Conservation (phyloP, 768 basidiomycete genomes). For the Neoboletus subvelutipes region DNA sequence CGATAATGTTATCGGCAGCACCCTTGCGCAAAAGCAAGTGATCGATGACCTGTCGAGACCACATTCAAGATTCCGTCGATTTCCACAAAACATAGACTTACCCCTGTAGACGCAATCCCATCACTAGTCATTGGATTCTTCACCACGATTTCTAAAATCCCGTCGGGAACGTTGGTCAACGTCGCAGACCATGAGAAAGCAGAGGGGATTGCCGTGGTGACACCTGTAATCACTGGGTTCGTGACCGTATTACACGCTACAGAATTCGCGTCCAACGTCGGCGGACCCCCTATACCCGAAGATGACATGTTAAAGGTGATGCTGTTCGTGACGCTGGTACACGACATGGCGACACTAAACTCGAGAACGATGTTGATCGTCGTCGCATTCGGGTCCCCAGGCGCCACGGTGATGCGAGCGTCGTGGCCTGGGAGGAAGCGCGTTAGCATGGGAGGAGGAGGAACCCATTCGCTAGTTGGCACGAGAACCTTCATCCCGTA, state of each 20-base stretch:
- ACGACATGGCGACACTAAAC: conserved; percentile 78
- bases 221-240: conserved; percentile 45
- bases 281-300: conserved; percentile 57
- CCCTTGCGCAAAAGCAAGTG: conserved; percentile 84
- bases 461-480: conserved; percentile 61
- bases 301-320: conserved; percentile 70
- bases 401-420: conserved; percentile 52
- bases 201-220: conserved; percentile 59
- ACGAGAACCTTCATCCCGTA: conserved; percentile 85
- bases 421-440: conserved; percentile 88
- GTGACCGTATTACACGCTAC: conserved; percentile 48
- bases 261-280: conserved; percentile 48
- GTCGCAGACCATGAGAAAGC: conserved; percentile 75
- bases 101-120: conserved; percentile 51
- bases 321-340: conserved; percentile 59
- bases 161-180: conserved; percentile 73
- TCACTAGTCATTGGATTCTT: conserved; percentile 48
- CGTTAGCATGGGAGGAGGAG: conserved; percentile 71
- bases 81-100: conserved; percentile 34
- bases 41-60: conserved; percentile 53
- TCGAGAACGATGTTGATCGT: conserved; percentile 68
- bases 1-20: conserved; percentile 67
- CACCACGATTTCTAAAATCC: conserved; percentile 73
- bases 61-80: conserved; percentile 4
- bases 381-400: conserved; percentile 48